Evolutionary conservation across 805 yeast genomes (phyloP).

Genomic region (Candida boidinii): DNA sequence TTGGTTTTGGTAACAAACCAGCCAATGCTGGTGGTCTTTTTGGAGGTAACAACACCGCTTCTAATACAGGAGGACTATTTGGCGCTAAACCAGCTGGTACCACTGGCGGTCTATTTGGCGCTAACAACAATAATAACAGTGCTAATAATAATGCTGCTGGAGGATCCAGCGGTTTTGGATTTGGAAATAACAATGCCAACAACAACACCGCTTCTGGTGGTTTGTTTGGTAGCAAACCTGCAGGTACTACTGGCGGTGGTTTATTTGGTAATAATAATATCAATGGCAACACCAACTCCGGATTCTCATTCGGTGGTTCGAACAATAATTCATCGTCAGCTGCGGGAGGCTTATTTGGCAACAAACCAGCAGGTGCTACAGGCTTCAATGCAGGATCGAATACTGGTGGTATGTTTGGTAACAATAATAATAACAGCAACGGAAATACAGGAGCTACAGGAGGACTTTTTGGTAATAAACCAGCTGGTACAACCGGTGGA

Average conservation of each 20-base stretch:
- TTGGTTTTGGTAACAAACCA: constrained; percentile 17
- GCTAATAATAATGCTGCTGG: constrained; percentile 5
- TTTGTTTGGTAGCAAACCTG: constrained; percentile 29
- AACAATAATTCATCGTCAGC: background rate
- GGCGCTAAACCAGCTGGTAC: constrained; percentile 19
- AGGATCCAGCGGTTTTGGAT: constrained; percentile 11
- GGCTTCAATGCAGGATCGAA: constrained; percentile 1
- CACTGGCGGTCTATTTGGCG: constrained; percentile 30
- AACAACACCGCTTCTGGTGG: constrained; percentile 28
- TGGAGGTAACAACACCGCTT: constrained; percentile 15
- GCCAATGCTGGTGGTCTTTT: constrained; percentile 25
- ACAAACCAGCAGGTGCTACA: constrained; percentile 4
- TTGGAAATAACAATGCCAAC: constrained; percentile 6
- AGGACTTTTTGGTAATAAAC: constrained; percentile 24
- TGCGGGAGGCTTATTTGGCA: constrained; percentile 33
- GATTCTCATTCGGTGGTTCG: too few species aligned
- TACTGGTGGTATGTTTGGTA: constrained; percentile 27
- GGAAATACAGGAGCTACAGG: constrained; percentile 3
- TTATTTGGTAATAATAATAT: constrained; percentile 4
- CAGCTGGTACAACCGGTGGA: constrained; percentile 12
- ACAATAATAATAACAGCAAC: constrained; percentile 1
- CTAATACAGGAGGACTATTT: constrained; percentile 26
- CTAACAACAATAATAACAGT: constrained; percentile 5
- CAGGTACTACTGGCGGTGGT: constrained; percentile 8
- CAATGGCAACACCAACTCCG: background rate